Percentiles rank a stretch among this genome's conserved stretches.
These are phyloP conservation scores for Hanseniaspora guilliermondii DNA, from an alignment of 805 yeast genomes.

Conservation along the genomic window DNA sequence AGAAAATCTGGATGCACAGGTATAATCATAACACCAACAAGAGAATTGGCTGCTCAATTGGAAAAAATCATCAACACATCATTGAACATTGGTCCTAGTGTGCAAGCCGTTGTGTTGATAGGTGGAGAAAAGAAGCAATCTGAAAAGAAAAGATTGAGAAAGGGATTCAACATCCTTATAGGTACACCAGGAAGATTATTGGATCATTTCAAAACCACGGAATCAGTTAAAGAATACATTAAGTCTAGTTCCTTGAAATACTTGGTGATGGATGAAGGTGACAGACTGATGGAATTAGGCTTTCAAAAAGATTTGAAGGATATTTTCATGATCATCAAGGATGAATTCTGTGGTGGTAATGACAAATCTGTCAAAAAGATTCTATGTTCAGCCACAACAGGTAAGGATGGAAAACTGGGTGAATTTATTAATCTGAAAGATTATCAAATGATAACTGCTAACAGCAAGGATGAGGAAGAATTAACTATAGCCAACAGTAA, in stretches of 20 bases:
- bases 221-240: slow-evolving; percentile 42
- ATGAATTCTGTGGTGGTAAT: slow-evolving; percentile 31
- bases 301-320: slow-evolving; percentile 84
- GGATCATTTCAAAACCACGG: slow-evolving; percentile 88
- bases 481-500: slow-evolving; percentile 9
- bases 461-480: slow-evolving; percentile 34
- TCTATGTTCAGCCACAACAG: slow-evolving; percentile 87
- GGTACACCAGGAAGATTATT: slow-evolving; percentile 95
- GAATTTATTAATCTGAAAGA: slow-evolving; percentile 52
- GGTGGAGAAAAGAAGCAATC: slow-evolving; percentile 98
- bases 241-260: slow-evolving; percentile 58
- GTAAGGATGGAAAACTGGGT: slow-evolving; percentile 68
- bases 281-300: slow-evolving; percentile 86
- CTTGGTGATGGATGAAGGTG: slow-evolving; percentile 94
- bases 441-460: slow-evolving; percentile 53
- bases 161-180: slow-evolving; percentile 90
- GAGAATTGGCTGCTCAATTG: slow-evolving; percentile 88
- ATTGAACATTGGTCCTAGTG: slow-evolving; percentile 44
- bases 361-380: slow-evolving; percentile 70
- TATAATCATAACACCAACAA: slow-evolving; percentile 77
- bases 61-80: slow-evolving; percentile 37
- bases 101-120: slow-evolving; percentile 77
- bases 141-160: slow-evolving; percentile 88
- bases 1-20: slow-evolving; percentile 73
- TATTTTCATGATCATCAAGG: slow-evolving; percentile 50